Conservation (phyloP, 2,329 filamentous ascomycete genomes). For the Ophiostoma sp. region DNA sequence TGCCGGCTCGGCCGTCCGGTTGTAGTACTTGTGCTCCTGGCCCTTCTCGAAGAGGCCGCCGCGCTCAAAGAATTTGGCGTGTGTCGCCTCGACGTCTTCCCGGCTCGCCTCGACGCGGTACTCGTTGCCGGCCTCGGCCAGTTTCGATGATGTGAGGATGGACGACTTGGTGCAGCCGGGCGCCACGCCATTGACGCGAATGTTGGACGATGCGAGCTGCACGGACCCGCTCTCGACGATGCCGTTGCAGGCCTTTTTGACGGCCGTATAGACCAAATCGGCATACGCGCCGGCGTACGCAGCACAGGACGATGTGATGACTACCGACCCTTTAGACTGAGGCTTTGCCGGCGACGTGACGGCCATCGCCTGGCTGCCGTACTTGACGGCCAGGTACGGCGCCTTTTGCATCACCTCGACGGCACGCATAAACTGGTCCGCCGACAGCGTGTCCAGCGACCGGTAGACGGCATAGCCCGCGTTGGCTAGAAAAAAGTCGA, state of each 20-base stretch:
- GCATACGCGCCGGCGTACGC: background rate
- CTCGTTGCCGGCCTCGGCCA: background rate
- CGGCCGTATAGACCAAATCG: background rate
- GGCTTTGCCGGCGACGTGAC: background rate
- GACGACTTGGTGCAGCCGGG: background rate
- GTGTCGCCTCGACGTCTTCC: background rate
- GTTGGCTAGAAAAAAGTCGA: background rate
- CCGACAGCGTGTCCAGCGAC: background rate
- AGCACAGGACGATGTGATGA: background rate
- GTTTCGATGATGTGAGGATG: background rate
- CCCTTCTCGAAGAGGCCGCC: background rate
- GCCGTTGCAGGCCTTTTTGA: slow-evolving; percentile 1
- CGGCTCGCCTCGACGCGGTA: background rate
- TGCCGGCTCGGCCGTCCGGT: background rate
- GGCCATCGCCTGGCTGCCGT: background rate
- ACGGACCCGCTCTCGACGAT: background rate
- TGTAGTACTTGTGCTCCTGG: background rate
- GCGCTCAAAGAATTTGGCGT: background rate
- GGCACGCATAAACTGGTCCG: background rate
- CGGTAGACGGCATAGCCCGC: background rate
- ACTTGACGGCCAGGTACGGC: slow-evolving; percentile 1
- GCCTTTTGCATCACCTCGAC: background rate
- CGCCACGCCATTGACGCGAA: background rate
- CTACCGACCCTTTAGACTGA: background rate
- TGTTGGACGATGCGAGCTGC: background rate